Conservation (phyloP, 2,329 filamentous ascomycete genomes). For the Paraconiothyrium brasiliense region DNA sequence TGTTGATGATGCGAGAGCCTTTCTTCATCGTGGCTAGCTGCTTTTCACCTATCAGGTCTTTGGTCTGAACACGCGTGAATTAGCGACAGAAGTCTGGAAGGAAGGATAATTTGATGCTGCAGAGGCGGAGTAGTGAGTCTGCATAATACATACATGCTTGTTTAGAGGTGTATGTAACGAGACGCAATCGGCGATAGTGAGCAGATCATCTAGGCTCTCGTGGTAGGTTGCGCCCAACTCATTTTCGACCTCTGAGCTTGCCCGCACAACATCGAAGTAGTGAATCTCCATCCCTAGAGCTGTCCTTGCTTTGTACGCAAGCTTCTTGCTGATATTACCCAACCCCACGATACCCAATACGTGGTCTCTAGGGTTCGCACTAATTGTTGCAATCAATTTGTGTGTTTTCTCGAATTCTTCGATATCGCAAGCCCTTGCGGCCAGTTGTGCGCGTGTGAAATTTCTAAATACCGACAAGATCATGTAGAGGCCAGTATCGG, state of each 20-base stretch:
- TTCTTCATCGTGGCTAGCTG: slow-evolving; percentile 31
- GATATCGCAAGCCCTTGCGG: slow-evolving; percentile 59
- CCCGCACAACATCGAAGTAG: slow-evolving; percentile 40
- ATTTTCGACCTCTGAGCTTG: slow-evolving; percentile 21
- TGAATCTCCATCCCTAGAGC: slow-evolving; percentile 47
- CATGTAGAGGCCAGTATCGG: slow-evolving; percentile 75
- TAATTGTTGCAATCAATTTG: slow-evolving; percentile 64
- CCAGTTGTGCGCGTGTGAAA: slow-evolving; percentile 69
- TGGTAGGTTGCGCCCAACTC: slow-evolving; percentile 37
- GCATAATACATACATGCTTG: slow-evolving; percentile 15
- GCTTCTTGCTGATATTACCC: slow-evolving; percentile 46
- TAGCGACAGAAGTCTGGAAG: too few species aligned
- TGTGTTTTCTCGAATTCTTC: slow-evolving; percentile 68
- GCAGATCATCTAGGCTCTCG: slow-evolving; percentile 37
- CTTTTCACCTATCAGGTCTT: slow-evolving; percentile 22
- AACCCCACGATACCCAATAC: slow-evolving; percentile 48
- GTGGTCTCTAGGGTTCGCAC: slow-evolving; percentile 34
- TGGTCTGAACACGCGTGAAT: too few species aligned
- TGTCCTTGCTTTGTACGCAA: slow-evolving; percentile 36
- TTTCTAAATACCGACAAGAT: slow-evolving; percentile 75
- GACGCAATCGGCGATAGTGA: slow-evolving; percentile 39
- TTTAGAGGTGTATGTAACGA: slow-evolving; percentile 47
- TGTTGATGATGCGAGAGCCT: slow-evolving; percentile 46
- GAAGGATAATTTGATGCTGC: too few species aligned
- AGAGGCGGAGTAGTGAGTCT: too few species aligned